These are phyloP conservation scores for Yamadazyma olivae DNA, from an alignment of 805 yeast genomes.

Conservation along the genomic window DNA sequence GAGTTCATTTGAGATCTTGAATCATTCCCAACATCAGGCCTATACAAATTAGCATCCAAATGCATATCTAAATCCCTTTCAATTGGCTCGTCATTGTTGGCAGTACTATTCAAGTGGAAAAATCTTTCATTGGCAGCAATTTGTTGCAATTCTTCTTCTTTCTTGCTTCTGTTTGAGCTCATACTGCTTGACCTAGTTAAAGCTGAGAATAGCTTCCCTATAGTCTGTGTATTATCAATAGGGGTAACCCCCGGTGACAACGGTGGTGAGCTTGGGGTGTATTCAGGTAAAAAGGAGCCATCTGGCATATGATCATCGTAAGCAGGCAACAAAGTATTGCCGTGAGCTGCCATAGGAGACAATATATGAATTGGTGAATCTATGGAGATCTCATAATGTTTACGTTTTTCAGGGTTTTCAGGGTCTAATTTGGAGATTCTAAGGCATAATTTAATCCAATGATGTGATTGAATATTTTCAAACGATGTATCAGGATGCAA, in stretches of 20 bases:
- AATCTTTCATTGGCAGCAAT: conserved; percentile 14
- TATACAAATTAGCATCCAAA: conserved; percentile 47
- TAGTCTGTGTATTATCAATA: conserved; percentile 28
- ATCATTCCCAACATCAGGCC: conserved; percentile 45
- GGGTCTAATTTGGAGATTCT: conserved; percentile 70
- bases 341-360: conserved; percentile 75
- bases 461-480: conserved; percentile 80
- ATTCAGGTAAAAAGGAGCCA: conserved; percentile 19
- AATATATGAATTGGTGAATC: conserved; percentile 91
- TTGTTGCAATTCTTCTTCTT: conserved; percentile 1
- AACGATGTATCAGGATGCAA: conserved; percentile 86
- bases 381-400: conserved; percentile 90
- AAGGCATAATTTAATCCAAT: conserved; percentile 90
- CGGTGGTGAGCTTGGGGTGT: conserved; percentile 40
- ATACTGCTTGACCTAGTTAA: conserved; percentile 10
- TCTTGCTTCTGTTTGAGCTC: neutral
- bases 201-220: conserved; percentile 12
- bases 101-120: conserved; percentile 23
- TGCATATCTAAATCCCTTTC: conserved; percentile 39
- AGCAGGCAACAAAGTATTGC: conserved; percentile 73
- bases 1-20: conserved; percentile 43
- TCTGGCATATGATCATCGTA: conserved; percentile 39
- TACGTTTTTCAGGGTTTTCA: conserved; percentile 55
- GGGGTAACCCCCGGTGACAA: conserved; percentile 54
- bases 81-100: conserved; percentile 30